phyloP scores from a whole-genome alignment of 139 green algal species.

The Volvox reticuliferus region DNA sequence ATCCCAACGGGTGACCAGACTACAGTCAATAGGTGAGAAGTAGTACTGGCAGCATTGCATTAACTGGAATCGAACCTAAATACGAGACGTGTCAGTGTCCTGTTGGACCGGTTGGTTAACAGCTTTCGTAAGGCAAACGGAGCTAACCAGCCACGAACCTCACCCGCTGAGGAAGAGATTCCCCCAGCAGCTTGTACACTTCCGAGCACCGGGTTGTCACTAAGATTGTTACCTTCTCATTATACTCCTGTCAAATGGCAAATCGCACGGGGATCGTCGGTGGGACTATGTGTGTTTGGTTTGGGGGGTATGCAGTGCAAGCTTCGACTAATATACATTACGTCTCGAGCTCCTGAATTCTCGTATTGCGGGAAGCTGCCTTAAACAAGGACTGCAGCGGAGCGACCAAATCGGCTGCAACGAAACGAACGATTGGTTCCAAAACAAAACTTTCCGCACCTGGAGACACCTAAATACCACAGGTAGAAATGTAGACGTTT shows the following conservation, averaged over 20 bases:
- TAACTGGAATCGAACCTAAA: too few species aligned
- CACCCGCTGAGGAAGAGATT: conserved; percentile 56
- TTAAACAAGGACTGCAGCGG: neutral
- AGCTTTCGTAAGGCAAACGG: too few species aligned
- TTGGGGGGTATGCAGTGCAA: too few species aligned
- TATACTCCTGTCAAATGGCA: conserved; percentile 63
- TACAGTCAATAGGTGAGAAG: neutral
- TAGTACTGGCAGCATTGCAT: neutral
- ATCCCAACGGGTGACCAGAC: neutral
- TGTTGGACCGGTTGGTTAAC: too few species aligned
- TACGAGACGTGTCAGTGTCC: too few species aligned
- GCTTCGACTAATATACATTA: too few species aligned
- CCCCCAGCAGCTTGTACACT: conserved; percentile 46
- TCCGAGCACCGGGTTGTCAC: conserved; percentile 55
- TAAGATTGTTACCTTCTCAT: conserved; percentile 65
- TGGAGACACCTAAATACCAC: conserved; percentile 60
- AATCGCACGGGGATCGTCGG: too few species aligned
- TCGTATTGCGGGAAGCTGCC: too few species aligned
- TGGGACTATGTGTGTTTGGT: too few species aligned
- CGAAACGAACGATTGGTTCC: neutral
- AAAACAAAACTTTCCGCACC: conserved; percentile 43
- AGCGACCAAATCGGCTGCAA: neutral
- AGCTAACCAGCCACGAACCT: neutral
- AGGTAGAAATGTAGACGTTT: conserved; percentile 59
- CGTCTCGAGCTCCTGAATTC: too few species aligned